Evolutionary conservation across 306 rosid species (phyloP).

Genomic region (Prunus davidiana): DNA sequence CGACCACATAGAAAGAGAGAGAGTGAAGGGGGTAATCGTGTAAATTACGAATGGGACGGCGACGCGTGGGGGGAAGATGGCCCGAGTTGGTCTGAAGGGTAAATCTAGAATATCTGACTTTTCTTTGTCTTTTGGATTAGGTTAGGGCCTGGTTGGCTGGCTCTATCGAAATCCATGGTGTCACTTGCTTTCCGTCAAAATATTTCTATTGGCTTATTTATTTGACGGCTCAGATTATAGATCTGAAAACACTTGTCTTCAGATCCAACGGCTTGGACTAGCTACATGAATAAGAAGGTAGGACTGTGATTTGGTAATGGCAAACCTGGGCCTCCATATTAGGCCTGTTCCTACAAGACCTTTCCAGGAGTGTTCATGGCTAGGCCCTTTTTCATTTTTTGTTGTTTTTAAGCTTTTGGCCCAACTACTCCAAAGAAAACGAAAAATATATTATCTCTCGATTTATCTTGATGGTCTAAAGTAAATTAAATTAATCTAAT

Average conservation of each 20-base stretch:
- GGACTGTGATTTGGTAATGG: neutral
- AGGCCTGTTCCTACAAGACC: neutral
- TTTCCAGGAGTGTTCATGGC: no score
- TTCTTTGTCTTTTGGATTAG: conserved; percentile 5
- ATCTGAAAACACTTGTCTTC: neutral
- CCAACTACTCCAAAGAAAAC: no score
- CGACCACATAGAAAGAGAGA: neutral
- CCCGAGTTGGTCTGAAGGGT: conserved; percentile 8
- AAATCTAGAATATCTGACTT: conserved; percentile 25
- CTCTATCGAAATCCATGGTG: neutral
- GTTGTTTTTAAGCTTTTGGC: neutral
- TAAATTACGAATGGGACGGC: neutral
- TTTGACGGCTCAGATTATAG: conserved; percentile 1
- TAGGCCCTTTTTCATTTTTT: no score
- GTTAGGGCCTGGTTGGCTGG: neutral
- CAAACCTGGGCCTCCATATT: neutral
- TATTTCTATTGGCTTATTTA: neutral
- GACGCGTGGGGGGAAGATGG: conserved; percentile 27
- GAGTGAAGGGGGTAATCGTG: conserved; percentile 19
- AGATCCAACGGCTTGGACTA: neutral
- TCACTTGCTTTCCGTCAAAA: neutral
- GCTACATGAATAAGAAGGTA: neutral
- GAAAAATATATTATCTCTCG: no score
- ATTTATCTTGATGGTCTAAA: no score
- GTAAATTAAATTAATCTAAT: no score